Conservation (phyloP, 306 rosid species). For the Astragalus glycyphyllos region DNA sequence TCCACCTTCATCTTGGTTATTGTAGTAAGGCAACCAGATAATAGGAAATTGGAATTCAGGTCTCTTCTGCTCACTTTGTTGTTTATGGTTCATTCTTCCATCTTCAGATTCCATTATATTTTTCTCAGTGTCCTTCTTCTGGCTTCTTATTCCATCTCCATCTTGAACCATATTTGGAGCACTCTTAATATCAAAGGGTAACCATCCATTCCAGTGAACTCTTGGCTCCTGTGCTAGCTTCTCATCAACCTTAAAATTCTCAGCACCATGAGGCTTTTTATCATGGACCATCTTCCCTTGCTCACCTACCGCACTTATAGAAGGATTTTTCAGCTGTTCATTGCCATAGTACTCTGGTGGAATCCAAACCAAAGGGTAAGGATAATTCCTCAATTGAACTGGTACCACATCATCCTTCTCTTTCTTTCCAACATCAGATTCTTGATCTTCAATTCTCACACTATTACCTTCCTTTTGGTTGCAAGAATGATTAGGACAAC, state of each 20-base stretch:
- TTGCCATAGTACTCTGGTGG: slow-evolving; percentile 51
- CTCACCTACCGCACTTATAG: slow-evolving; percentile 36
- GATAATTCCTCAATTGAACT: slow-evolving; percentile 44
- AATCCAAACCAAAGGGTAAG: slow-evolving; percentile 60
- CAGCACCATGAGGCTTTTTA: slow-evolving; percentile 25
- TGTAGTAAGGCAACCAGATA: slow-evolving; percentile 70
- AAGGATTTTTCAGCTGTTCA: slow-evolving; percentile 36
- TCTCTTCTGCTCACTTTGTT: slow-evolving; percentile 41
- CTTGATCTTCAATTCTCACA: slow-evolving; percentile 66
- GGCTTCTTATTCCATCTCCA: slow-evolving; percentile 42
- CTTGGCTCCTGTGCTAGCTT: slow-evolving; percentile 38
- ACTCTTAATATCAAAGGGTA: slow-evolving; percentile 50
- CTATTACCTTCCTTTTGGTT: slow-evolving; percentile 46
- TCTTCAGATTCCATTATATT: slow-evolving; percentile 35
- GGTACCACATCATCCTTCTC: slow-evolving; percentile 49
- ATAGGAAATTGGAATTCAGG: slow-evolving; percentile 57
- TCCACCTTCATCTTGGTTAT: slow-evolving; percentile 46
- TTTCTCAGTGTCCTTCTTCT: slow-evolving; percentile 27
- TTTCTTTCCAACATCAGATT: slow-evolving; percentile 47
- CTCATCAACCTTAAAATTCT: slow-evolving; percentile 7
- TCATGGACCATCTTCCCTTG: slow-evolving; percentile 29
- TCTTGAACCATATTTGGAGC: slow-evolving; percentile 36
- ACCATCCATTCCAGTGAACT: slow-evolving; percentile 52
- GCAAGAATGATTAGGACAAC: slow-evolving; percentile 54
- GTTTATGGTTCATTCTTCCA: slow-evolving; percentile 41